Percentiles rank a stretch among this genome's conserved stretches.
phyloP scores from a whole-genome alignment of 2,329 filamentous ascomycete species.

The Fusarium tjaetaba region DNA sequence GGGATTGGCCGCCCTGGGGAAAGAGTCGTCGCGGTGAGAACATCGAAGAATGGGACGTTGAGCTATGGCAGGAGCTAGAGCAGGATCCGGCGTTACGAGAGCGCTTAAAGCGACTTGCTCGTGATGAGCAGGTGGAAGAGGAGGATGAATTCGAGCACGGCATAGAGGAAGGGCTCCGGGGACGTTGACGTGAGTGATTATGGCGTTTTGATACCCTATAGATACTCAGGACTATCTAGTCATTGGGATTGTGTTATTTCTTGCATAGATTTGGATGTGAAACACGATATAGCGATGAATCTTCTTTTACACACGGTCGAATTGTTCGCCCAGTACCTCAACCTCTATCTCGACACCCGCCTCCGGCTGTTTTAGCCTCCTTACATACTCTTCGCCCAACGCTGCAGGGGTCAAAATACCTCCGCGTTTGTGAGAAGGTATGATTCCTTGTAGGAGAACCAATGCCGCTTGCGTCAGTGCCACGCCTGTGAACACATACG shows the following conservation, averaged over 20 bases:
- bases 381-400: constrained; percentile 22
- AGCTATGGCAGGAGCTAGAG: constrained; percentile 69
- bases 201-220: constrained; percentile 41
- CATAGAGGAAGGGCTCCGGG: constrained; percentile 28
- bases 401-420: constrained; percentile 35
- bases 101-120: constrained; percentile 54
- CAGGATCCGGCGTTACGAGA: constrained; percentile 58
- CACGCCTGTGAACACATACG: constrained; percentile 35
- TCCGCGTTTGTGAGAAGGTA: constrained; percentile 16
- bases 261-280: constrained; percentile 11
- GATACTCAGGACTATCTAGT: constrained; percentile 24
- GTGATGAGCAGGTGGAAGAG: constrained; percentile 46
- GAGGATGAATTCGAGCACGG: constrained; percentile 38
- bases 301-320: background rate
- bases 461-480: constrained; percentile 32
- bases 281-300: constrained; percentile 11
- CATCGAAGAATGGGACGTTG: constrained; percentile 62
- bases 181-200: constrained; percentile 17
- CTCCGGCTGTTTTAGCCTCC: constrained; percentile 15
- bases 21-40: constrained; percentile 48
- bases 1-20: constrained; percentile 59
- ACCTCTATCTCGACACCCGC: constrained; percentile 22
- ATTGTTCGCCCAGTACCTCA: background rate
- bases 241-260: constrained; percentile 1
- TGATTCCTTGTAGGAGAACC: constrained; percentile 22